These are phyloP conservation scores for Aureobasidium sp. DNA, from an alignment of 2,329 filamentous ascomycete species.

Conservation along the genomic window DNA sequence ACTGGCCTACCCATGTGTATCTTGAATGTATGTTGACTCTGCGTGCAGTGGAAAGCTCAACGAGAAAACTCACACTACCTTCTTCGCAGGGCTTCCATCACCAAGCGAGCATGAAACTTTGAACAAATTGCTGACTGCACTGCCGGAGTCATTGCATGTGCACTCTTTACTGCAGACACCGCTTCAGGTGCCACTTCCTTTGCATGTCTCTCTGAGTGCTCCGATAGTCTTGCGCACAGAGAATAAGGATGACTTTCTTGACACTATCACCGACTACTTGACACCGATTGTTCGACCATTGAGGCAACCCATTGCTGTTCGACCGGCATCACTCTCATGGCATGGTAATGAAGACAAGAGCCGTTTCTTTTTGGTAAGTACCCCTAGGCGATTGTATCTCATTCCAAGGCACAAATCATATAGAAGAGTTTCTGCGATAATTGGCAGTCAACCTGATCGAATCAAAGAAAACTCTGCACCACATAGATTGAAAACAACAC, in stretches of 20 bases:
- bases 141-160: slow-evolving; percentile 33
- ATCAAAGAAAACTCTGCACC: too few relatives aligned
- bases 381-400: too few relatives aligned
- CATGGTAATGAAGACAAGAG: slow-evolving; percentile 59
- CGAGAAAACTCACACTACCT: background rate
- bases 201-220: slow-evolving; percentile 87
- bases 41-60: slow-evolving; percentile 3
- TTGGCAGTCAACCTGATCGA: too few relatives aligned
- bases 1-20: slow-evolving; percentile 91
- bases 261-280: slow-evolving; percentile 39
- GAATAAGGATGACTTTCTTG: slow-evolving; percentile 63
- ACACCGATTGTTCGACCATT: slow-evolving; percentile 16
- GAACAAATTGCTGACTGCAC: background rate
- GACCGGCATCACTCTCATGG: slow-evolving; percentile 51
- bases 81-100: slow-evolving; percentile 7
- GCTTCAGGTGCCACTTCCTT: slow-evolving; percentile 66
- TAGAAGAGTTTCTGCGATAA: too few relatives aligned
- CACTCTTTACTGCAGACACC: slow-evolving; percentile 69
- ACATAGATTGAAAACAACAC: too few relatives aligned
- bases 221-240: slow-evolving; percentile 67
- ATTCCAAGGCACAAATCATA: too few relatives aligned
- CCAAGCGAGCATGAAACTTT: slow-evolving; percentile 2
- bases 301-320: slow-evolving; percentile 35
- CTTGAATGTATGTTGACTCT: slow-evolving; percentile 68
- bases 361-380: slow-evolving; percentile 66